These are phyloP conservation scores for Nigrograna mackinnonii DNA, from an alignment of 2,329 filamentous ascomycete species.

Conservation along the genomic window DNA sequence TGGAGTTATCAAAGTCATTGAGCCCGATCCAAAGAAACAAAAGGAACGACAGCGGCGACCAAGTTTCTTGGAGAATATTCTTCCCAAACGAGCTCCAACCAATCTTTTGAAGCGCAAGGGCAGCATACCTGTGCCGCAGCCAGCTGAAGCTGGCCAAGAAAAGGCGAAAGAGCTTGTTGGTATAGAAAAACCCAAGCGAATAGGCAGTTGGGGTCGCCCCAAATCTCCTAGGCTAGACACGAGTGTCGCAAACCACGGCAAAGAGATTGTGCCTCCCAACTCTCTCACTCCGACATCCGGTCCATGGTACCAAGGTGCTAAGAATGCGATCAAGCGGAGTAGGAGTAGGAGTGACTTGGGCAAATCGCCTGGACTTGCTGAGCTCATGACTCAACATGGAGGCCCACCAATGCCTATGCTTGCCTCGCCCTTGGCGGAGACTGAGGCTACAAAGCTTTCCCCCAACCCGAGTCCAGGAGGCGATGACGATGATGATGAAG, in stretches of 20 bases:
- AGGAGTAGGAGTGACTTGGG: conserved; percentile 63
- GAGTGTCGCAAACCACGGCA: conserved; percentile 43
- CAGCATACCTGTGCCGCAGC: conserved; percentile 36
- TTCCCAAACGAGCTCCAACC: conserved; percentile 46
- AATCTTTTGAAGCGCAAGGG: conserved; percentile 54
- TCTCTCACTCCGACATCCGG: conserved; percentile 34
- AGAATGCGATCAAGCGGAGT: conserved; percentile 51
- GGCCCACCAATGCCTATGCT: conserved; percentile 62
- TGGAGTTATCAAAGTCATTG: conserved; percentile 63
- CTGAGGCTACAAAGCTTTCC: conserved; percentile 36
- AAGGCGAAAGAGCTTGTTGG: conserved; percentile 31
- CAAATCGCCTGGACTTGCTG: conserved; percentile 51
- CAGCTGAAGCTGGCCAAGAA: conserved; percentile 23
- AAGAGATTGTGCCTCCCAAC: conserved; percentile 60
- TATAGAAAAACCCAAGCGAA: conserved; percentile 41
- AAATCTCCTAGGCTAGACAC: conserved; percentile 46
- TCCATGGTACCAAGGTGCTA: conserved; percentile 42
- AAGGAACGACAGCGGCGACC: conserved; percentile 52
- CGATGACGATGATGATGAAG: conserved; percentile 45
- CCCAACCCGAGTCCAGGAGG: conserved; percentile 36
- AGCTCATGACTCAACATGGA: conserved; percentile 60
- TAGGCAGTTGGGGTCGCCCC: conserved; percentile 45
- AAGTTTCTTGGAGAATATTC: conserved; percentile 55
- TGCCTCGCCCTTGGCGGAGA: conserved; percentile 49
- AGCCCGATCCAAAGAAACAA: conserved; percentile 44